Percentiles rank a stretch among this genome's conserved stretches.
These are phyloP conservation scores for Quercus ilex DNA, from an alignment of 306 rosid genomes.

Conservation along the genomic window DNA sequence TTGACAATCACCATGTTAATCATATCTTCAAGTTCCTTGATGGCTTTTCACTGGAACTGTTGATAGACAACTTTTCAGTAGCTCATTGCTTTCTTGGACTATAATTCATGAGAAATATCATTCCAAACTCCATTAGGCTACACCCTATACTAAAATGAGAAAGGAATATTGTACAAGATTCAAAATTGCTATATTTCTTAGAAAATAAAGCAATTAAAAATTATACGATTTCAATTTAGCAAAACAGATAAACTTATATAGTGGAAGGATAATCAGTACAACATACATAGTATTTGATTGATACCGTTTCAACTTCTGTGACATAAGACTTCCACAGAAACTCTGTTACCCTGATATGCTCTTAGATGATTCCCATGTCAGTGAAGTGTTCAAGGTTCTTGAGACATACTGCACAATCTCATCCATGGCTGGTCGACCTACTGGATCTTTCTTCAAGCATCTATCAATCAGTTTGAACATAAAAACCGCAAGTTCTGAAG, in stretches of 20 bases:
- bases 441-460: constrained; percentile 62
- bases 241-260: background rate
- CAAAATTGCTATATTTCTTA: background rate
- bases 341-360: constrained; percentile 15
- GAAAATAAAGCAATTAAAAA: background rate
- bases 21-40: background rate
- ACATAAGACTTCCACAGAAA: constrained; percentile 3
- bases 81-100: background rate
- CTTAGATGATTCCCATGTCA: constrained; percentile 59
- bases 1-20: background rate
- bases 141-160: background rate
- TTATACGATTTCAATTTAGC: background rate
- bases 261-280: background rate
- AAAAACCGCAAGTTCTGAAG: constrained; percentile 55
- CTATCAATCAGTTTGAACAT: constrained; percentile 36
- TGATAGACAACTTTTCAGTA: background rate
- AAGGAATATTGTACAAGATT: background rate
- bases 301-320: background rate
- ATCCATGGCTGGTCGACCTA: constrained; percentile 58
- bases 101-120: background rate
- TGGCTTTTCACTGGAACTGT: background rate
- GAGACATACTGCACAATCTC: constrained; percentile 64
- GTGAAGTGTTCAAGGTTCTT: constrained; percentile 51
- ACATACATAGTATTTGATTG: background rate
- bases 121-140: background rate